These are phyloP conservation scores for Fusarium duplospermum DNA, from an alignment of 2,329 filamentous ascomycete species.

Conservation along the genomic window DNA sequence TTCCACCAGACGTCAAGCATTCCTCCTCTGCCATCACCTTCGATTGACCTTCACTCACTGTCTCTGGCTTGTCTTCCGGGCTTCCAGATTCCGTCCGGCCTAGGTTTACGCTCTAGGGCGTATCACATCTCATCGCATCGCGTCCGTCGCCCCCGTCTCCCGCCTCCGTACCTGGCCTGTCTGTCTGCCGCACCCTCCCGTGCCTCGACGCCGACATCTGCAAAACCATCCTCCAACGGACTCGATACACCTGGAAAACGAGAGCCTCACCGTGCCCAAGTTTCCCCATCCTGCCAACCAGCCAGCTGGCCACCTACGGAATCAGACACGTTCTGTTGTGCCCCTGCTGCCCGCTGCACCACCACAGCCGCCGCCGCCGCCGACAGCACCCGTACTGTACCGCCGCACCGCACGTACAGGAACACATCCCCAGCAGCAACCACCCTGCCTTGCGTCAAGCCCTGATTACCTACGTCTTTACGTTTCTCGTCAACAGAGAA, in stretches of 20 bases:
- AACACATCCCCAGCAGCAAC: conserved; percentile 37
- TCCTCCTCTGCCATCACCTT: conserved; percentile 46
- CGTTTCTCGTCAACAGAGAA: conserved; percentile 22
- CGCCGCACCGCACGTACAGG: conserved; percentile 31
- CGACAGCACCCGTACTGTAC: conserved; percentile 37
- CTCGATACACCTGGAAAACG: conserved; percentile 20
- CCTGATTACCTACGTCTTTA: conserved; percentile 23
- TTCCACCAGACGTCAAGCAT: conserved; percentile 44
- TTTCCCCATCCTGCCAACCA: conserved; percentile 5
- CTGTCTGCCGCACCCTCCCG: conserved; percentile 16
- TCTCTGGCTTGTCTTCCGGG: conserved; percentile 32
- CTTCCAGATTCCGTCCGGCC: conserved; percentile 27
- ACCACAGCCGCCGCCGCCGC: conserved; percentile 37
- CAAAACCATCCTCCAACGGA: conserved; percentile 30
- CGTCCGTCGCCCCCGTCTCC: conserved; percentile 24
- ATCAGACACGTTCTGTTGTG: conserved; percentile 29
- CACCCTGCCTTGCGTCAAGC: conserved; percentile 30
- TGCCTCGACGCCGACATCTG: conserved; percentile 28
- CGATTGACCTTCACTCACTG: conserved; percentile 29
- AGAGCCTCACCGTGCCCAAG: conserved; percentile 31
- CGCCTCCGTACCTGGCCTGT: conserved; percentile 7
- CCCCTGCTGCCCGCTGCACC: conserved; percentile 40
- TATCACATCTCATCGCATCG: conserved; percentile 24
- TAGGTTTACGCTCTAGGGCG: conserved; percentile 37
- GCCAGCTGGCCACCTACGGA: conserved; percentile 3